A percentile compares a stretch with the other conserved stretches of the same genome.
phyloP scores from a whole-genome alignment of 2,329 filamentous ascomycete species.

The Pseudogymnoascus sp. region DNA sequence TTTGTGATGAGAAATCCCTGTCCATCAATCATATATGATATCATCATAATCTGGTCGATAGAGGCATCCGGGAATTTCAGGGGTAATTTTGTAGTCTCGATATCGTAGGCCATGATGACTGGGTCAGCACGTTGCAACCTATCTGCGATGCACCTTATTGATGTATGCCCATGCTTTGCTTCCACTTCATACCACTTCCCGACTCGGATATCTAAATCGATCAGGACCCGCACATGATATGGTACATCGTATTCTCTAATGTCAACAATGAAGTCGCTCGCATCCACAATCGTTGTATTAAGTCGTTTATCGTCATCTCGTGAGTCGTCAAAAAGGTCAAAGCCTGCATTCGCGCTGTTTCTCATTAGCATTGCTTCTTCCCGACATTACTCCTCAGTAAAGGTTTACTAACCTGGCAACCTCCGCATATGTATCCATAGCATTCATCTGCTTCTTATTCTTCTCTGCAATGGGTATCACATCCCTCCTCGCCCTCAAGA shows the following conservation, averaged over 20 bases:
- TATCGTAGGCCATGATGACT: constrained; percentile 98
- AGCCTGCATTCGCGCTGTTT: constrained; percentile 64
- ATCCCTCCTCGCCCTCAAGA: constrained; percentile 75
- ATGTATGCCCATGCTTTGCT: constrained; percentile 81
- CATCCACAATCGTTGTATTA: constrained; percentile 71
- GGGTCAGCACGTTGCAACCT: constrained; percentile 86
- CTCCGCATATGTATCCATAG: constrained; percentile 97
- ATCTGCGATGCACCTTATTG: constrained; percentile 78
- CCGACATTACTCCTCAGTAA: not conserved
- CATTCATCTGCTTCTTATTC: constrained; percentile 92
- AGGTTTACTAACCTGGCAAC: constrained; percentile 66
- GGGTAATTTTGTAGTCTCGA: constrained; percentile 92
- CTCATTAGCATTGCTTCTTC: constrained; percentile 16
- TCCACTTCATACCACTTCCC: constrained; percentile 97
- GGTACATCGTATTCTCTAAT: constrained; percentile 99
- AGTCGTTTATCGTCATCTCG: constrained; percentile 72
- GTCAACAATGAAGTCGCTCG: constrained; percentile 96
- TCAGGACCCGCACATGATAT: constrained; percentile 97
- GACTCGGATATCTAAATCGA: constrained; percentile 77
- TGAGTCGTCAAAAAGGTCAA: constrained; percentile 91
- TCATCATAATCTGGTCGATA: constrained; percentile 99
- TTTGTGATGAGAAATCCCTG: constrained; percentile 98
- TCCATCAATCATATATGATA: constrained; percentile 99
- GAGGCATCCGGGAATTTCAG: constrained; percentile 94
- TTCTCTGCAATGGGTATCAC: constrained; percentile 89